phyloP scores from a whole-genome alignment of 2,329 filamentous ascomycete genomes.

The Pezizomycotina sp. region DNA sequence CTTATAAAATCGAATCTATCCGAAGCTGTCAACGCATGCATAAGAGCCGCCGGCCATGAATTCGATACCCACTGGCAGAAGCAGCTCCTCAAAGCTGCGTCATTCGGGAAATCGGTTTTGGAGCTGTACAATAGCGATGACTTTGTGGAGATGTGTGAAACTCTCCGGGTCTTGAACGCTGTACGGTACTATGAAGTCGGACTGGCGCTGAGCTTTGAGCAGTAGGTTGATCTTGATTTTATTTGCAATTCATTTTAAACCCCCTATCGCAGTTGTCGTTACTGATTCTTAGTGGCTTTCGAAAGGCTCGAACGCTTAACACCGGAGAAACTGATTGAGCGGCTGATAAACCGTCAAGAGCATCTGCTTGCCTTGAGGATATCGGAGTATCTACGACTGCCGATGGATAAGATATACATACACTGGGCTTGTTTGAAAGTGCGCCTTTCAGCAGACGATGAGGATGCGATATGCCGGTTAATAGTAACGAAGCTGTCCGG shows the following conservation, averaged over 20 bases:
- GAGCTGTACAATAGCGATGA: constrained; percentile 97
- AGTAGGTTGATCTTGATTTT: constrained; percentile 41
- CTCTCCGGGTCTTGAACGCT: constrained; percentile 77
- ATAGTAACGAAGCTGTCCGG: constrained; percentile 76
- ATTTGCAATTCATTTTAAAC: too few species aligned
- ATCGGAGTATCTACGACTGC: constrained; percentile 69
- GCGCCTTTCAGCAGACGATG: constrained; percentile 64
- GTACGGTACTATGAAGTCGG: constrained; percentile 83
- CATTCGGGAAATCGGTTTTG: constrained; percentile 91
- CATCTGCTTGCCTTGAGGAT: constrained; percentile 81
- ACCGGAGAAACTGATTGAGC: constrained; percentile 69
- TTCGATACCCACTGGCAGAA: constrained; percentile 89
- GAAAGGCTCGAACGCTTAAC: constrained; percentile 51
- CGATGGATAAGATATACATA: constrained; percentile 80
- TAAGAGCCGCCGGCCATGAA: constrained; percentile 84
- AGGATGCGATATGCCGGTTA: constrained; percentile 69
- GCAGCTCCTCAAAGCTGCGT: constrained; percentile 83
- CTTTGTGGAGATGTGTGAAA: constrained; percentile 97
- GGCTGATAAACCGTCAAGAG: constrained; percentile 75
- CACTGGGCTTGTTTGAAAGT: constrained; percentile 97
- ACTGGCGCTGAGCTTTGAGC: constrained; percentile 77
- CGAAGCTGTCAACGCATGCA: constrained; percentile 84
- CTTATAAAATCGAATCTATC: constrained; percentile 74
- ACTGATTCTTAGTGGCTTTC: background rate
- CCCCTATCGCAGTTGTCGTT: too few species aligned